phyloP scores from a whole-genome alignment of 2,329 filamentous ascomycete species.

The Stagonosporopsis cucurbitacearum region DNA sequence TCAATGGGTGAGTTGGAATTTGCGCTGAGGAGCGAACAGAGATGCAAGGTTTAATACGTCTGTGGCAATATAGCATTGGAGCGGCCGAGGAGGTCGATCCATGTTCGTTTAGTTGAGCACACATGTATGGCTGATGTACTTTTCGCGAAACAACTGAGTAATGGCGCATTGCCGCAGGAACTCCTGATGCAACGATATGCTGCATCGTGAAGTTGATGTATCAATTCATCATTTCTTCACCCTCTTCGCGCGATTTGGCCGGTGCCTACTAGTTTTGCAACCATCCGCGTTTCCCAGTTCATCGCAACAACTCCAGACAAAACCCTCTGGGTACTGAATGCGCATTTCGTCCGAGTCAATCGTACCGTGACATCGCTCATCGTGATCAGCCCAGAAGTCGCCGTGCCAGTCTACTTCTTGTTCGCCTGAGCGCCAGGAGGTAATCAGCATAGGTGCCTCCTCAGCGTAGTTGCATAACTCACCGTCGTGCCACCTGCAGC shows the following conservation, averaged over 20 bases:
- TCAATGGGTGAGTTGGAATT: too few species aligned
- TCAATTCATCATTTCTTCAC: constrained; percentile 5
- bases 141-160: too few species aligned
- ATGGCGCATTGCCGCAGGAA: too few species aligned
- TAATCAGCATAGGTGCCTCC: background rate
- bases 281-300: constrained; percentile 10
- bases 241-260: constrained; percentile 21
- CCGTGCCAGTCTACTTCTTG: constrained; percentile 21
- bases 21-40: too few species aligned
- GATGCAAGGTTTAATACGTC: too few species aligned
- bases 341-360: constrained; percentile 33
- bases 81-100: too few species aligned
- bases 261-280: constrained; percentile 35
- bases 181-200: too few species aligned
- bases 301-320: constrained; percentile 41
- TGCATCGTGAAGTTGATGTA: too few species aligned
- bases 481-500: constrained; percentile 31
- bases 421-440: constrained; percentile 16
- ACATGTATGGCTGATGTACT: too few species aligned
- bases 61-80: too few species aligned
- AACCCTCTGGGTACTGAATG: constrained; percentile 34
- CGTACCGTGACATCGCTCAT: constrained; percentile 34
- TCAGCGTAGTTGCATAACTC: background rate
- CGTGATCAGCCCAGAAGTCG: constrained; percentile 40
- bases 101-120: too few species aligned